Conservation (phyloP, 306 rosid genomes). For the Cucurbita pepo region DNA sequence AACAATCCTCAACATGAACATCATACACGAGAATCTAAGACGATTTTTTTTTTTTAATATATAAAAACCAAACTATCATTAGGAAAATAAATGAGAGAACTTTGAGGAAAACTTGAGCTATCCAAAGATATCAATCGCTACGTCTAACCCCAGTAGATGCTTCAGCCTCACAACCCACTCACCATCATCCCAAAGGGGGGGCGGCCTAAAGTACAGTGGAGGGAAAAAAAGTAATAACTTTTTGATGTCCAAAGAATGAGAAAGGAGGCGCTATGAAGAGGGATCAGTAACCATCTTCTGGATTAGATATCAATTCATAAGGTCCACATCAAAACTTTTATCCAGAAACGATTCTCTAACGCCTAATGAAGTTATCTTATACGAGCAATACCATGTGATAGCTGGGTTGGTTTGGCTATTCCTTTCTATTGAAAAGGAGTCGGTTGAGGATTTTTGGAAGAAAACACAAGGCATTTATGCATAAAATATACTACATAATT, state of each 20-base stretch:
- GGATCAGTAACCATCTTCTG: not conserved
- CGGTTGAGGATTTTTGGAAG: too few relatives aligned
- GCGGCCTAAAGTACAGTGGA: not conserved
- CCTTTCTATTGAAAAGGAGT: too few relatives aligned
- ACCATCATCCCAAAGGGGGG: not conserved
- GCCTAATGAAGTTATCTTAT: not conserved
- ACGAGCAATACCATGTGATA: not conserved
- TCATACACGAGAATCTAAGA: not conserved
- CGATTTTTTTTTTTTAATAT: not conserved
- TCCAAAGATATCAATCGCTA: not conserved
- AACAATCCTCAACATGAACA: too few relatives aligned
- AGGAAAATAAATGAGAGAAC: not conserved
- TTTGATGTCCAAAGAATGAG: not conserved
- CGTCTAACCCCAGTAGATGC: not conserved
- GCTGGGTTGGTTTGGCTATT: too few relatives aligned
- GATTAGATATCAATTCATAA: not conserved
- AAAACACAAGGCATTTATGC: not conserved
- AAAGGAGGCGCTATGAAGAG: not conserved
- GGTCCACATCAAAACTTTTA: not conserved
- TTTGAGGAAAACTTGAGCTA: not conserved
- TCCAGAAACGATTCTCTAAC: not conserved
- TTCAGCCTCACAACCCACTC: not conserved
- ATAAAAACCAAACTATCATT: not conserved
- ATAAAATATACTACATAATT: not conserved
- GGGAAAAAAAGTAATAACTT: not conserved